Base-by-base conservation (phyloP, 2,329 filamentous ascomycete species). In the Cercospora sp. region DNA sequence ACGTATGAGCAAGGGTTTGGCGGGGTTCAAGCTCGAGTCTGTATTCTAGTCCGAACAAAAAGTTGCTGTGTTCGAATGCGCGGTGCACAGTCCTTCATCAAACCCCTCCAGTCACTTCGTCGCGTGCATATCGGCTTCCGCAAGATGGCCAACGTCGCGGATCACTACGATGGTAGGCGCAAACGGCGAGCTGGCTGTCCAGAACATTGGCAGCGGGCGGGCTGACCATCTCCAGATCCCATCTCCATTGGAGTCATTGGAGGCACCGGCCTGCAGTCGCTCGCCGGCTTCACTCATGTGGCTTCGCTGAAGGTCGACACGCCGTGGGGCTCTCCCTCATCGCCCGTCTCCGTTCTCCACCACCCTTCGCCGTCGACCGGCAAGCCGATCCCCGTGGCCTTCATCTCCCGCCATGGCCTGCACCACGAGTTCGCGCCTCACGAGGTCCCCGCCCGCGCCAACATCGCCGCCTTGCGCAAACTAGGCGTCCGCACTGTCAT, bases 401-500 rank as follows among this genome's bases (percentile, higher is more conserved):
- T 99, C 85, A 88, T 99, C 74, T 93, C 94, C 71, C 93, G 95
- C 55, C 95, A 99, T 82, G 95, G 95, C 73, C 79, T 89, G 12
- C 86, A 95, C 86, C 95, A 99, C 84, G 88, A 97, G 81, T 86
- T 91, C 73, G 93, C 94, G 5, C 95, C 95, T 0, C 94, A 97
- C 78, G 95, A 99, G 82, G 91, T 99, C n/a, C 93, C 94, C 68
- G 88, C 90, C 73, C 92, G 92, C 71, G 95, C 95, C 81, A 99
- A 98, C 84, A 97, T 99, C 77, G 94, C 95, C n/a, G 95, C 95
- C n/a, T 86, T 99, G 71, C 90, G 95, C 72, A 89, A 88, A 75
- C 85, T 99, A 69, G 95, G 95, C 73, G 95, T 98, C 57, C 90
- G 94, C 77, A 91, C 89, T 79, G 88, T 98, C 79, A 92, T 99